Evolutionary conservation across 129 eudicot genomes (phyloP), one percentile per base, ranked within the genome.

Genomic region (Silybum marianum): DNA sequence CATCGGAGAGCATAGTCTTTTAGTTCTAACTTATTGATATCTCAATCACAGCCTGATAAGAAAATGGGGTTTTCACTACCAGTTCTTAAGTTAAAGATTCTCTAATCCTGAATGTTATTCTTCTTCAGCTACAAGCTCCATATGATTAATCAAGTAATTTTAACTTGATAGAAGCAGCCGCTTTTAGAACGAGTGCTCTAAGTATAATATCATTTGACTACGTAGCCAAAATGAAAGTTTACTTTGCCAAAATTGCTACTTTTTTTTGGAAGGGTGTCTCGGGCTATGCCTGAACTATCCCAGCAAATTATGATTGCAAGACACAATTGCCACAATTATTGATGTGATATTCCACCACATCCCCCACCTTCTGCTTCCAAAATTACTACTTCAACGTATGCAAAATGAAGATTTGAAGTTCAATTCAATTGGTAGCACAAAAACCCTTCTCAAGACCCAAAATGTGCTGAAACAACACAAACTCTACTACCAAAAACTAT

Each of bases 401-500:
- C 22, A 54, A 54, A 18, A 54, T 54, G 16, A 54, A 54, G 63
- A 69, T 18, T 69, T 30, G 19, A 25, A 69, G n/a, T 69, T 69
- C 19, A 25, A 68, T 32, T 68, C 62, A 16, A 54, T 54, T 26
- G 22, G 4, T 28, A 69, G 22, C 16, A 26, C 73, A 32, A 28
- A 69, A 69, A 14, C 73, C 39, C 40, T 69, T 69, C 40, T 69
- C 73, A 69, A 69, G 40, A 26, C 73, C 36, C 73, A 26, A 69
- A 19, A 69, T 26, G 21, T 13, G 19, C 28, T 3, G 1, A 65
- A 9, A 65, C 24, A 65, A 65, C 11, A 23, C 24, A 65, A 13
- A 13, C 4, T 10, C 40, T 69, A 69, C 18, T 42, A 36, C 28
- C 66, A 32, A 78, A 78, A 78, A 78, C 66, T 67, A 66, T 78